These are phyloP conservation scores for Solidago caesia DNA, from an alignment of 129 eudicot species.

Conservation along the genomic window DNA sequence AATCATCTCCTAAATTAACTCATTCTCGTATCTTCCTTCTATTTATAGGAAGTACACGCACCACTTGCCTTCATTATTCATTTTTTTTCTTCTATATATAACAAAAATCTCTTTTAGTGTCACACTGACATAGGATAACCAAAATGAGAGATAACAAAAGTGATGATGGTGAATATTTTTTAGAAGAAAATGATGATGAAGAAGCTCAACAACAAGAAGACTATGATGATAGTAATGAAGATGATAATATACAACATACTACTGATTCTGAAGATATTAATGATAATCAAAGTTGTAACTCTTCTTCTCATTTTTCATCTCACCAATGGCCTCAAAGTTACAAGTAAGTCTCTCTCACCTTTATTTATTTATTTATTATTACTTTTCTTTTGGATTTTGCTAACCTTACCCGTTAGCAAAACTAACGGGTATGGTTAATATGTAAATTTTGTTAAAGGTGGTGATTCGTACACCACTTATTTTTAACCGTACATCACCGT, in stretches of 20 bases:
- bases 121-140: not conserved
- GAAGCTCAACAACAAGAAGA: slow-evolving; percentile 28
- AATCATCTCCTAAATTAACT: no score
- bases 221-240: slow-evolving; percentile 7
- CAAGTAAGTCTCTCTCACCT: slow-evolving; percentile 22
- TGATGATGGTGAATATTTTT: slow-evolving; percentile 24
- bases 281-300: slow-evolving; percentile 21
- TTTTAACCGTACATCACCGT: no score
- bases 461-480: no score
- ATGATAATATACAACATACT: not conserved
- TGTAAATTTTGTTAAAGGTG: no score
- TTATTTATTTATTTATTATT: not conserved
- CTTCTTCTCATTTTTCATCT: slow-evolving; percentile 35
- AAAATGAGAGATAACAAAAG: slow-evolving; percentile 20
- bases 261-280: not conserved
- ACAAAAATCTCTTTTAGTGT: not conserved
- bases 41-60: no score
- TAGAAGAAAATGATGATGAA: slow-evolving; percentile 28
- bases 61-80: not conserved
- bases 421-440: no score
- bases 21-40: no score
- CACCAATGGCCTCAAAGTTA: slow-evolving; percentile 45
- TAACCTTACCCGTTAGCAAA: no score
- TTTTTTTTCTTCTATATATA: not conserved
- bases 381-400: no score